Evolutionary conservation across 768 basidiomycete species (phyloP), one percentile per base, ranked within the genome.

Genomic region (Amanita pallidorosea): DNA sequence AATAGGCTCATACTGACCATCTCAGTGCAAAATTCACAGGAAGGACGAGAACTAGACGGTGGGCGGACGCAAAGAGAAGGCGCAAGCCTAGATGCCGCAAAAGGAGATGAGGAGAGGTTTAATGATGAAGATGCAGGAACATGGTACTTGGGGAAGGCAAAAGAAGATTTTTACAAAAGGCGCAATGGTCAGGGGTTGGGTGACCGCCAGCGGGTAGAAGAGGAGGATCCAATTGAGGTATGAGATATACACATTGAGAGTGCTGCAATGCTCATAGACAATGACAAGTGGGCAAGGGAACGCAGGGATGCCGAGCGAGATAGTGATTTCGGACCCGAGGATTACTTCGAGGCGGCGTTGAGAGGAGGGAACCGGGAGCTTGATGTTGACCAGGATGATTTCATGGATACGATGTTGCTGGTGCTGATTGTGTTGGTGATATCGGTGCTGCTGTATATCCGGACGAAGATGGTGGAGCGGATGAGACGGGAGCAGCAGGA

Each of bases 91-190:
- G 63, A 65, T 12, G 57, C 50, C 4, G 49, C 53, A 22, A 60
- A 59, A 51, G 68, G 72, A 23, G 66, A 72, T 44, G 71, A 66
- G 6, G 62, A 56, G 17, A 49, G 58, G 23, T 62, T 63, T 45
- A 45, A 5, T 20, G 48, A 55, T 20, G 76, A 77, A 46, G 75
- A 78, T 44, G 83, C 81, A 11, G 80, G 77, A 4, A 72, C 79
- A 5, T 91, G 88, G 89, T 89, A 91, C 59, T 64, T 88, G 37
- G 88, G 88, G 7, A 88, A 84, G 58, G 87, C 88, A 4, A 77
- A 76, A 54, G 88, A 90, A 51, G 85, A 91, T 49, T 87, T 86
- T 60, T 77, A 76, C 55, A 72, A 72, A 53, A 77, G 81, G 20
- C 68, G 71, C 53, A 70, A 64, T 47, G 68, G 69, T 1, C 71